Conservation (phyloP, 179 eudicot species). For the Sideroxylon spinosum region DNA sequence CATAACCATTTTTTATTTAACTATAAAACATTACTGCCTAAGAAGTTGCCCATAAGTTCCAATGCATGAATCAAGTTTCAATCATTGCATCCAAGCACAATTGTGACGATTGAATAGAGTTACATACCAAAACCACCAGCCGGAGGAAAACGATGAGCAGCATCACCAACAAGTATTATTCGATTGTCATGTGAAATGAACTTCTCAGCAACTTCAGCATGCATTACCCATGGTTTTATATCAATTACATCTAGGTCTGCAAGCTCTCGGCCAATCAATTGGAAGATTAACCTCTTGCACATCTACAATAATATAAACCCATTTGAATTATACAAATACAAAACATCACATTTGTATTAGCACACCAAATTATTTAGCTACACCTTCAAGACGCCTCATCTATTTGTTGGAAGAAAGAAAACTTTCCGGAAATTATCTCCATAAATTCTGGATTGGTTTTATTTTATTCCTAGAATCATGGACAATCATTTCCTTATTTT, state of each 20-base stretch:
- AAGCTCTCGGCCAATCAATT: conserved; percentile 78
- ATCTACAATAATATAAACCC: conserved; percentile 42
- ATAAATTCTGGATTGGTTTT: neutral
- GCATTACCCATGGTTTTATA: conserved; percentile 97
- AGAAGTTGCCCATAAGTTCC: neutral
- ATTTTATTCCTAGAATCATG: too few relatives aligned
- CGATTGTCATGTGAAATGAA: conserved; percentile 52
- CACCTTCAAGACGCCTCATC: neutral
- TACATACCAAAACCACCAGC: conserved; percentile 97
- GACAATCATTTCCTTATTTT: too few relatives aligned
- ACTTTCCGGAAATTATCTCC: too few relatives aligned
- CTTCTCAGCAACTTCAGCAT: conserved; percentile 94
- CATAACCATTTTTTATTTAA: too few relatives aligned
- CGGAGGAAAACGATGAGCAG: conserved; percentile 97
- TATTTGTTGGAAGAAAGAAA: neutral
- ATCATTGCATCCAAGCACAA: neutral
- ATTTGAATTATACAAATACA: conserved; percentile 2
- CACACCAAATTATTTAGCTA: neutral
- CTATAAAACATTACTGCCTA: neutral
- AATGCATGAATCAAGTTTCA: neutral
- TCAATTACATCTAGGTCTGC: conserved; percentile 70
- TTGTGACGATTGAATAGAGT: neutral
- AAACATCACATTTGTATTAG: neutral
- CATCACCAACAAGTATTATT: conserved; percentile 83
- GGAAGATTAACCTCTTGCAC: conserved; percentile 66